Conservation (phyloP, 2,329 filamentous ascomycete genomes). For the Septoria petroselini region DNA sequence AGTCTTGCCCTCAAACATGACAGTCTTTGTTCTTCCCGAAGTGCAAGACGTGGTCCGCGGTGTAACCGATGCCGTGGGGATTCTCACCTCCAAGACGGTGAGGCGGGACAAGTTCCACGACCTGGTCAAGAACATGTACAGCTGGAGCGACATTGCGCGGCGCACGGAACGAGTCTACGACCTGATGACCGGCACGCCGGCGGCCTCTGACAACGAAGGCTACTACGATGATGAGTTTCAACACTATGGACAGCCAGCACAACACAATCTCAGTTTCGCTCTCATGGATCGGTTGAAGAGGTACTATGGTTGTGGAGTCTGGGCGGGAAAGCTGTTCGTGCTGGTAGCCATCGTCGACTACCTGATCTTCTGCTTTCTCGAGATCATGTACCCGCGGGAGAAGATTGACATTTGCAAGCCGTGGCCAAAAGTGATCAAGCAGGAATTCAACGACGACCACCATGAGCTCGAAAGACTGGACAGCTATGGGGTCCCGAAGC, state of each 20-base stretch:
- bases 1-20: slow-evolving; percentile 94
- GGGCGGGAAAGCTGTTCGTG: slow-evolving; percentile 97
- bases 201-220: slow-evolving; percentile 62
- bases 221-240: slow-evolving; percentile 73
- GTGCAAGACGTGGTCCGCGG: slow-evolving; percentile 91
- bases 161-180: slow-evolving; percentile 94
- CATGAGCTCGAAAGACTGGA: neutral
- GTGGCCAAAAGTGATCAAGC: slow-evolving; percentile 60
- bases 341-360: slow-evolving; percentile 94
- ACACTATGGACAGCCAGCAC: slow-evolving; percentile 55
- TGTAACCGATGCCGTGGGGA: slow-evolving; percentile 83
- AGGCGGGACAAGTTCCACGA: slow-evolving; percentile 93
- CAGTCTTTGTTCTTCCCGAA: slow-evolving; percentile 92
- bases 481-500: neutral
- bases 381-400: slow-evolving; percentile 79
- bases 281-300: slow-evolving; percentile 92
- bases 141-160: slow-evolving; percentile 91
- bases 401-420: slow-evolving; percentile 85
- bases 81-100: slow-evolving; percentile 69
- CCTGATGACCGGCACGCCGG: slow-evolving; percentile 82
- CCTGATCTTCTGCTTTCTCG: slow-evolving; percentile 80
- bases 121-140: slow-evolving; percentile 97
- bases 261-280: slow-evolving; percentile 68
- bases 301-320: slow-evolving; percentile 97
- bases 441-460: neutral